Percentiles rank a stretch among this genome's conserved stretches.
phyloP scores from a whole-genome alignment of 768 basidiomycete species.

The Macrocybe gigantea region DNA sequence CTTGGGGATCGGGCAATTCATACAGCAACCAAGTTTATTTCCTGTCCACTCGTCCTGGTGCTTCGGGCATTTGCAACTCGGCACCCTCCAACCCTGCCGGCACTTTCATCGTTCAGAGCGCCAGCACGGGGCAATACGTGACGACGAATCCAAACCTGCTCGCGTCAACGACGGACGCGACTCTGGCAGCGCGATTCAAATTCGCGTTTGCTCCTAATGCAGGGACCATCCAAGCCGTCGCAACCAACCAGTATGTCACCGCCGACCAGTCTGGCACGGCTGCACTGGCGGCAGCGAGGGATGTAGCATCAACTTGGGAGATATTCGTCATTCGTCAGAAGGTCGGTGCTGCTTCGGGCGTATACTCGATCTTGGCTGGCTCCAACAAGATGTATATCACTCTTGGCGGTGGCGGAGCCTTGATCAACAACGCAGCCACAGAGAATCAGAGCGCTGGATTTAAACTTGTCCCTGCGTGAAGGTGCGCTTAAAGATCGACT shows the following conservation, averaged over 20 bases:
- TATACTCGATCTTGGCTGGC: constrained; percentile 24
- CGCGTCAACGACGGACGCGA: constrained; percentile 13
- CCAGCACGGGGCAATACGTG: constrained; percentile 18
- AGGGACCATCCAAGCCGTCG: constrained; percentile 19
- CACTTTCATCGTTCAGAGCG: constrained; percentile 21
- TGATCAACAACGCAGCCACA: constrained; percentile 21
- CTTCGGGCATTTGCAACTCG: constrained; percentile 22
- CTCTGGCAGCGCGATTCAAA: constrained; percentile 16
- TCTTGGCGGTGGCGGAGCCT: constrained; percentile 15
- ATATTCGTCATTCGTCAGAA: constrained; percentile 21
- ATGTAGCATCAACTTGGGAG: constrained; percentile 21
- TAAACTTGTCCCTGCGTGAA: constrained; percentile 11
- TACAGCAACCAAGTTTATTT: constrained; percentile 26
- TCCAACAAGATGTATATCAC: constrained; percentile 24
- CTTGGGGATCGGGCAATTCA: constrained; percentile 27
- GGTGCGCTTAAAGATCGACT: background rate
- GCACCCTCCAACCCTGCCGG: constrained; percentile 20
- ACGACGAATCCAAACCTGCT: constrained; percentile 17
- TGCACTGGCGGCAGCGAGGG: constrained; percentile 21
- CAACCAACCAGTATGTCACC: constrained; percentile 21
- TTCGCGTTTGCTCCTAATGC: constrained; percentile 23
- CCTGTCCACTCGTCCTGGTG: constrained; percentile 23
- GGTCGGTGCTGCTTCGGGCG: constrained; percentile 14
- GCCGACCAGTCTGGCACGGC: constrained; percentile 22
- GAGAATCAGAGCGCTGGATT: constrained; percentile 20